Percentiles rank a stretch among this genome's conserved stretches.
Evolutionary conservation across 345 rosid species (phyloP).

Genomic region (Hibiscus trionum): DNA sequence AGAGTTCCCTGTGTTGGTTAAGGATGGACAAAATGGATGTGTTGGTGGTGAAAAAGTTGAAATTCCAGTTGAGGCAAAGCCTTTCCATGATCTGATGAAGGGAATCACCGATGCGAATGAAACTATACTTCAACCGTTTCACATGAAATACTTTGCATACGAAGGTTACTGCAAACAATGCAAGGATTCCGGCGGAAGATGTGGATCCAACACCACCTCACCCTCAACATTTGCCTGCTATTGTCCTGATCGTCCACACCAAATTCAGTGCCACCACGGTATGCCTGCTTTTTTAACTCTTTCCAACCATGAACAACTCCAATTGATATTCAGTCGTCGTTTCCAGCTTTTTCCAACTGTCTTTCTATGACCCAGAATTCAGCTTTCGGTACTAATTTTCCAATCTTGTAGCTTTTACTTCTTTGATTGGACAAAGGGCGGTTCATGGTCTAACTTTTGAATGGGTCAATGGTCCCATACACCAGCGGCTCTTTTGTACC

Average conservation of each 20-base stretch:
- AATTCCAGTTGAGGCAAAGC: constrained; percentile 11
- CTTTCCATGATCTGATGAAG: fast-evolving
- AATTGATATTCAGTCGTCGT: not conserved
- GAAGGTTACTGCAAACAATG: constrained; percentile 11
- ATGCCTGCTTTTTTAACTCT: not conserved
- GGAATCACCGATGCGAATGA: not conserved
- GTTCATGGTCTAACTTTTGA: constrained; percentile 3
- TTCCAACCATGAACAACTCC: not conserved
- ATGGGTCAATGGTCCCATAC: constrained; percentile 9
- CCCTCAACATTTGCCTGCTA: not conserved
- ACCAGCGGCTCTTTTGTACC: not conserved
- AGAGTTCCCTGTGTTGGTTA: not conserved
- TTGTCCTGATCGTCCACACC: not conserved
- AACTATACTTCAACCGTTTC: constrained; percentile 25
- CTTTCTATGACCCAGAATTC: not conserved
- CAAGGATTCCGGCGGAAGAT: constrained; percentile 23
- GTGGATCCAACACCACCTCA: constrained; percentile 25
- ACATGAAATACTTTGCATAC: not conserved
- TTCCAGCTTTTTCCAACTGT: not conserved
- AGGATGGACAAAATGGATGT: not conserved
- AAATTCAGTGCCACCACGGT: fast-evolving
- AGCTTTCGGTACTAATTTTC: not conserved
- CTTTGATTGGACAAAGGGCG: not conserved
- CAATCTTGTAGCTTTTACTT: not conserved
- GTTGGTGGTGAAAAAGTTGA: not conserved